phyloP scores from a whole-genome alignment of 306 rosid species.

The Glycine tomentella region DNA sequence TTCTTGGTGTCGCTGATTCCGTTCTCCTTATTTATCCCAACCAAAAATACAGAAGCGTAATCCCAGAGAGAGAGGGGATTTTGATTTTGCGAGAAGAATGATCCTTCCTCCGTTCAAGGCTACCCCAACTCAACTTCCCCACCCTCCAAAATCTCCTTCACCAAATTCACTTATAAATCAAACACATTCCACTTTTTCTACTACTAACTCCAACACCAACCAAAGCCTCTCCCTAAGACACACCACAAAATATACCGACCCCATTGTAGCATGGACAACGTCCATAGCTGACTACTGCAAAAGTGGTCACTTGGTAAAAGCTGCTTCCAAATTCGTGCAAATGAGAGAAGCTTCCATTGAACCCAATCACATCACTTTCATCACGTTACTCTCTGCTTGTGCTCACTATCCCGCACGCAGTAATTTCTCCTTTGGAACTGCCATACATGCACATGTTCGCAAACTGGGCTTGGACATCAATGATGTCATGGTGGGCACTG shows the following conservation, averaged over 20 bases:
- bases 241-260: constrained; percentile 45
- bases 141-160: constrained; percentile 51
- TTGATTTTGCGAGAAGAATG: constrained; percentile 44
- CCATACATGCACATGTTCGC: constrained; percentile 63
- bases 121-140: constrained; percentile 49
- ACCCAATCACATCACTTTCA: constrained; percentile 75
- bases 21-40: too few relatives aligned
- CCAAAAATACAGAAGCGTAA: too few relatives aligned
- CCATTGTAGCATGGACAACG: constrained; percentile 74
- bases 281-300: constrained; percentile 74
- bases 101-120: constrained; percentile 48
- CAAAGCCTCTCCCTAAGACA: constrained; percentile 45
- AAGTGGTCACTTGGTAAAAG: constrained; percentile 66
- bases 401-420: constrained; percentile 57
- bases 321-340: constrained; percentile 59
- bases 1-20: too few relatives aligned
- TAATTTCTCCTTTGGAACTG: constrained; percentile 55
- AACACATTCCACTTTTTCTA: constrained; percentile 32
- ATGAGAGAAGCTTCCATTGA: constrained; percentile 71
- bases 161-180: constrained; percentile 40
- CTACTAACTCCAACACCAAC: constrained; percentile 41
- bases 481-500: constrained; percentile 84
- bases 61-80: too few relatives aligned
- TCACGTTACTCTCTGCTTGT: constrained; percentile 81
- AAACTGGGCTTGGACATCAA: constrained; percentile 63